Conservation (phyloP, 2,329 filamentous ascomycete genomes). For the Colletotrichum australisinense region DNA sequence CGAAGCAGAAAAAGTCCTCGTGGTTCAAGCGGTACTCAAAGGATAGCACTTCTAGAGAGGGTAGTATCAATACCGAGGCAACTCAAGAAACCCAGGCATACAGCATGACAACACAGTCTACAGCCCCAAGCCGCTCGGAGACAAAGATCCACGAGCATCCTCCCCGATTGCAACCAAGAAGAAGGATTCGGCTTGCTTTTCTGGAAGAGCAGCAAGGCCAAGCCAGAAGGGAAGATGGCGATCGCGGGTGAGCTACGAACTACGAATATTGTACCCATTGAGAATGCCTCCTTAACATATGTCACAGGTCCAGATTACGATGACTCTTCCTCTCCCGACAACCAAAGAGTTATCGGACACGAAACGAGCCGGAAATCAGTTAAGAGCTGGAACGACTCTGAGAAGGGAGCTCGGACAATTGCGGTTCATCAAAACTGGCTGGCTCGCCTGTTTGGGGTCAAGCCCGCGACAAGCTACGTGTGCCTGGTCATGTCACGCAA, state of each 20-base stretch:
- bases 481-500: conserved; percentile 79
- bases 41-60: conserved; percentile 41
- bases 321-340: conserved; percentile 42
- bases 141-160: background rate
- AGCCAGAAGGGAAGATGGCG: conserved; percentile 55
- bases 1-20: conserved; percentile 58
- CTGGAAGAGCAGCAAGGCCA: conserved; percentile 63
- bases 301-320: conserved; percentile 46
- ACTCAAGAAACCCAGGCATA: conserved; percentile 29
- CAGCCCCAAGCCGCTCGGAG: conserved; percentile 31
- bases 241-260: conserved; percentile 53
- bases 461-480: conserved; percentile 80
- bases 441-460: conserved; percentile 88
- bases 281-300: conserved; percentile 33
- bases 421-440: conserved; percentile 87
- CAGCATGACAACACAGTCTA: conserved; percentile 33
- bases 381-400: conserved; percentile 47
- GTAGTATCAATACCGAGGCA: conserved; percentile 29
- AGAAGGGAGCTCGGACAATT: conserved; percentile 62
- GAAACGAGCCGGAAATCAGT: conserved; percentile 36
- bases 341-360: conserved; percentile 37
- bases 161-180: conserved; percentile 46
- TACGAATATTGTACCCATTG: background rate
- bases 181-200: conserved; percentile 65
- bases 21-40: conserved; percentile 65